phyloP scores from a whole-genome alignment of 2,329 filamentous ascomycete species.

The Chrysoporthe austroafricana region DNA sequence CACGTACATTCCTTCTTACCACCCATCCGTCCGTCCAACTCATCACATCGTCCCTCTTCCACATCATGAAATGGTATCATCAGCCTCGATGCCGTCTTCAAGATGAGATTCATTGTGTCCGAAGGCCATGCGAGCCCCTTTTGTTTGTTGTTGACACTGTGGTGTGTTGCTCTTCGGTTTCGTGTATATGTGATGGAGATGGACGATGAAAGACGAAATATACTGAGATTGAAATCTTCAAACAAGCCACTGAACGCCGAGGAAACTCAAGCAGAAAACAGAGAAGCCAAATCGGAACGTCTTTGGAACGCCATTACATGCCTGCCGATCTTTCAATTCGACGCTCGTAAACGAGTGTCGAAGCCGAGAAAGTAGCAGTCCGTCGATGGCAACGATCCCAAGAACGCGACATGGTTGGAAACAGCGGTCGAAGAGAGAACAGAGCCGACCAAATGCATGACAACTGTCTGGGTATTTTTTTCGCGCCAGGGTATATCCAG shows the following conservation, averaged over 20 bases:
- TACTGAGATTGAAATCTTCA: slow-evolving; percentile 22
- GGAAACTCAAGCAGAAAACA: slow-evolving; percentile 12
- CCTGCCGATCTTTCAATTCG: slow-evolving; percentile 1
- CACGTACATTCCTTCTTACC: slow-evolving; percentile 16
- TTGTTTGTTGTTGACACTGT: slow-evolving; percentile 19
- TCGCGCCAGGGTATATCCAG: slow-evolving; percentile 69
- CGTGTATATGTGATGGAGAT: slow-evolving; percentile 11
- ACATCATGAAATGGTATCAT: slow-evolving; percentile 28
- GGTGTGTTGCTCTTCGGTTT: slow-evolving; percentile 18
- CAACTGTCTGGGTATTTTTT: slow-evolving; percentile 55
- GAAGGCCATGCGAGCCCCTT: slow-evolving; percentile 13
- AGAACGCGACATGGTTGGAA: slow-evolving; percentile 36
- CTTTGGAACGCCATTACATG: slow-evolving; percentile 2
- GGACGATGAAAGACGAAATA: slow-evolving; percentile 19
- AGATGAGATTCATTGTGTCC: slow-evolving; percentile 3
- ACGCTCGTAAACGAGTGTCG: neutral
- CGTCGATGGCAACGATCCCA: slow-evolving; percentile 29
- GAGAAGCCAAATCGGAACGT: slow-evolving; percentile 11
- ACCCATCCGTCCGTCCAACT: slow-evolving; percentile 12
- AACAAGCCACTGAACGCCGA: slow-evolving; percentile 22
- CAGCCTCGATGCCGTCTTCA: slow-evolving; percentile 9
- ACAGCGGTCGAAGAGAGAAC: slow-evolving; percentile 43
- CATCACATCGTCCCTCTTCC: slow-evolving; percentile 15
- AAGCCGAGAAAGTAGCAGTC: neutral
- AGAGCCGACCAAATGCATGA: slow-evolving; percentile 51